Conservation (phyloP, 129 eudicot genomes). For the Arctium lappa region DNA sequence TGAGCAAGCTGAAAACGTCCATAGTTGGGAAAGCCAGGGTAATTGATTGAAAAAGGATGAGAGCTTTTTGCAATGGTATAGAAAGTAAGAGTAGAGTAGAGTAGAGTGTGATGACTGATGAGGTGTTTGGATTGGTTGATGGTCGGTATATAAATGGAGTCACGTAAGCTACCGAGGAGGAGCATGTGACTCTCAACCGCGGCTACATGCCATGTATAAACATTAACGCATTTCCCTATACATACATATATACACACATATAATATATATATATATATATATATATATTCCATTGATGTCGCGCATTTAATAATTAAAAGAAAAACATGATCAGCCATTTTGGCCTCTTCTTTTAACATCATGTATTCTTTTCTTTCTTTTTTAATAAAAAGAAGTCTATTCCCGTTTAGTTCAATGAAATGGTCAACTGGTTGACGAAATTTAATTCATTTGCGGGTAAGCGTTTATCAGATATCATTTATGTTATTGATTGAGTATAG, state of each 20-base stretch:
- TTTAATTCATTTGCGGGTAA: no score
- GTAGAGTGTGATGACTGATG: not conserved
- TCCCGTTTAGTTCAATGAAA: no score
- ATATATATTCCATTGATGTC: no score
- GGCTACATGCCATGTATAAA: constrained; percentile 38
- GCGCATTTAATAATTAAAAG: no score
- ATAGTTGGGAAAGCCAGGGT: constrained; percentile 49
- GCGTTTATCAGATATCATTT: no score
- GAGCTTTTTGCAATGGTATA: constrained; percentile 5
- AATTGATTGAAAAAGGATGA: constrained; percentile 1
- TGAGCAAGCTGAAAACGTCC: constrained; percentile 59
- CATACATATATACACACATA: not conserved
- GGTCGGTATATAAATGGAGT: constrained; percentile 22
- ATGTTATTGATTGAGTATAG: no score
- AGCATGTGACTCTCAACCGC: constrained; percentile 24
- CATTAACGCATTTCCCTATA: constrained; percentile 27
- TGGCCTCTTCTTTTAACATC: no score
- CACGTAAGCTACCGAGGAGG: not conserved
- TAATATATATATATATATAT: no score
- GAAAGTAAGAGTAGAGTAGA: not conserved
- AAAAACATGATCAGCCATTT: no score
- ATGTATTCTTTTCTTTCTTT: no score
- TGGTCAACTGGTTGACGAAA: no score
- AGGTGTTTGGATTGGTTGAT: not conserved
- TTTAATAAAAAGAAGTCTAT: no score